Base-by-base conservation (phyloP, 768 basidiomycete genomes). In the Pulveroboletus ravenelii region DNA sequence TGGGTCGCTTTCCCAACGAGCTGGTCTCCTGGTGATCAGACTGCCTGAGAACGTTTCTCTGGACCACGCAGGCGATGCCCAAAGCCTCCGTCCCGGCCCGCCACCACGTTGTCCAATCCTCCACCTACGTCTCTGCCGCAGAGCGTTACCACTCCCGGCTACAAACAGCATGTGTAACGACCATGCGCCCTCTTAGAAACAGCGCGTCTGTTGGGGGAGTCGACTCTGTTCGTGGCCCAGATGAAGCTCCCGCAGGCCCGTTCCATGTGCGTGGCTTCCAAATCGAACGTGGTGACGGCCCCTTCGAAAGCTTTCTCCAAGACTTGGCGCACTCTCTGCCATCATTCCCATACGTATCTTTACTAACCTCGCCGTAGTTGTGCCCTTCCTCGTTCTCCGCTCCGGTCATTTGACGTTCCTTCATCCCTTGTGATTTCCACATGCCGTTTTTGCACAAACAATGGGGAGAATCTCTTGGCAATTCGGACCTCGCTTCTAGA, bases 191-290 rank as follows among this genome's bases (percentile, higher is more conserved):
- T 20, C 32, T 17, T 46, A 12, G 36, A 42, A 54, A 47, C 58
- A 32, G 41, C 6, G 25, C 25, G 25, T 27, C 25, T 4, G 6
- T 6, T 23, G 23, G 25, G 25, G 25, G 6, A 27, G 25, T 27
- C 25, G 25, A 6, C 25, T 14, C 32, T 15, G 29, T 53, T 45
- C 31, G 40, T 39, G 5, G 25, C 25, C 25, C 25, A 4, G 25
- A 27, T 6, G 10, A 14, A 9, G 41, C 38, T 45, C 53, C 62
- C 25, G 6, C 25, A 23, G 23, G 47, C 50, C 43, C 46, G 48
- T 47, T 38, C 41, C n/a, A 30, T 25, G 36, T 49, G 38, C 60
- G 64, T 56, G 18, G 38, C 39, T 64, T 65, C 63, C 52, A 47
- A 38, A 62, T 56, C 17, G 61, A 65, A 62, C 45, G 6, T 32